phyloP scores from a whole-genome alignment of 805 yeast genomes.

The Saccharomycopsis fibuligera region DNA sequence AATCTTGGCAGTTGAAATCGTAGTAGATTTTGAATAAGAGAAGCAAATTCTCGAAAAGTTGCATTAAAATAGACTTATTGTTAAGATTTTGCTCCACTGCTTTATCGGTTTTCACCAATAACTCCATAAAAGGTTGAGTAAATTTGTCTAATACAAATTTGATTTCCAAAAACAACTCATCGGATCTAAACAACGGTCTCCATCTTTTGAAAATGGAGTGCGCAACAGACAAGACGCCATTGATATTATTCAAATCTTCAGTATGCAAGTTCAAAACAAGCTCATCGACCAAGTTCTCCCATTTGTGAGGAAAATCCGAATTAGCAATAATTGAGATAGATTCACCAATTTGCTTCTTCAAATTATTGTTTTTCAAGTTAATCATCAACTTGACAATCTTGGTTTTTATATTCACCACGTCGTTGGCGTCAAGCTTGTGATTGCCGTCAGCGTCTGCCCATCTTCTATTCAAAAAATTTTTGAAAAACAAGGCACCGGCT shows the following conservation, averaged over 20 bases:
- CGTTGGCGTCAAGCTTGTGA: slow-evolving; percentile 53
- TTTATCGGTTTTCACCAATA: slow-evolving; percentile 62
- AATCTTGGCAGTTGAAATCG: slow-evolving; percentile 95
- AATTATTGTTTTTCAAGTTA: slow-evolving; percentile 55
- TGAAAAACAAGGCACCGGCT: slow-evolving; percentile 88
- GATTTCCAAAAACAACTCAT: slow-evolving; percentile 82
- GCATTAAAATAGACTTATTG: slow-evolving; percentile 43
- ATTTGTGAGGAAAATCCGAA: slow-evolving; percentile 86
- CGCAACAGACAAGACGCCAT: slow-evolving; percentile 84
- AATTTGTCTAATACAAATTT: slow-evolving; percentile 80
- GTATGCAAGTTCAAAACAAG: slow-evolving; percentile 58
- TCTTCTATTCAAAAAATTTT: slow-evolving; percentile 73
- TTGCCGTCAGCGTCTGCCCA: slow-evolving; percentile 92
- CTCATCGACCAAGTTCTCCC: slow-evolving; percentile 75
- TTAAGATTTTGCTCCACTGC: slow-evolving; percentile 42
- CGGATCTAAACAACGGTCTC: slow-evolving; percentile 91
- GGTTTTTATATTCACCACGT: slow-evolving; percentile 60
- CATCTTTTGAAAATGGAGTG: slow-evolving; percentile 95
- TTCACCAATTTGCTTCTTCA: slow-evolving; percentile 94
- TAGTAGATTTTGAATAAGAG: slow-evolving; percentile 75
- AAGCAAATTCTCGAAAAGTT: slow-evolving; percentile 64
- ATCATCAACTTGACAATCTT: slow-evolving; percentile 88
- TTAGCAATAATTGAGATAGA: slow-evolving; percentile 90
- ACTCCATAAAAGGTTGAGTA: slow-evolving; percentile 66
- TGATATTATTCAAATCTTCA: slow-evolving; percentile 52